A percentile compares a stretch with the other conserved stretches of the same genome.
Conservation (phyloP, 2,329 filamentous ascomycete species). For the Colletotrichum agaves region DNA sequence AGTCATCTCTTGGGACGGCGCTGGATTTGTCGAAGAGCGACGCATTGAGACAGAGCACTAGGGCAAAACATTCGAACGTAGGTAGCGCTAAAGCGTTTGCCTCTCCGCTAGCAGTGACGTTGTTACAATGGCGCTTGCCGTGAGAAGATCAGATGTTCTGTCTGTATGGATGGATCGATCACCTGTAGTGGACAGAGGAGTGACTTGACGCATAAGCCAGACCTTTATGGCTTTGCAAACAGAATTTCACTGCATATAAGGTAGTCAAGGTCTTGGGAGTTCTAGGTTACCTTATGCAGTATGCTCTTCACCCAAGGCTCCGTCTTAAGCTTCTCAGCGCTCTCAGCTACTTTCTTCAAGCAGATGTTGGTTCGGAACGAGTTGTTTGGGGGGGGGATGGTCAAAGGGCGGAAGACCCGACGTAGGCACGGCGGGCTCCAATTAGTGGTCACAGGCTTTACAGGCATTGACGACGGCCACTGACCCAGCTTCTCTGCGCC, state of each 20-base stretch:
- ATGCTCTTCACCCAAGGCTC: slow-evolving; percentile 7
- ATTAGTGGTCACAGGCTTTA: slow-evolving; percentile 7
- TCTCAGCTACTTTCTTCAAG: not conserved
- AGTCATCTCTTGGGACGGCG: too few relatives aligned
- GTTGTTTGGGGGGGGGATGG: not conserved
- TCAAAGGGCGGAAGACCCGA: not conserved
- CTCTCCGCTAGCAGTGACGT: not conserved
- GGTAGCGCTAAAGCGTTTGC: not conserved
- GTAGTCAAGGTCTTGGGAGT: slow-evolving; percentile 7
- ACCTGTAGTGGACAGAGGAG: not conserved
- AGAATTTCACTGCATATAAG: not conserved
- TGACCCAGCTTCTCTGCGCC: not conserved
- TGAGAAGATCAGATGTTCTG: not conserved
- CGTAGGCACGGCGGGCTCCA: not conserved
- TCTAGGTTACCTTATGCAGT: slow-evolving; percentile 20
- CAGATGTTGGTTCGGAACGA: not conserved
- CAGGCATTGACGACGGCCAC: not conserved
- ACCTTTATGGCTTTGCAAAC: not conserved
- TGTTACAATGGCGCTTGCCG: slow-evolving; percentile 3
- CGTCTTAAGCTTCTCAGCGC: not conserved
- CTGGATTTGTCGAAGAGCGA: not conserved
- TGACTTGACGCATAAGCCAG: not conserved
- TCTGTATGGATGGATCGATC: not conserved
- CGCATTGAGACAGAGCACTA: not conserved
- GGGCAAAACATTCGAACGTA: not conserved